A percentile compares a stretch with the other conserved stretches of the same genome.
These are phyloP conservation scores for Blastobotrys ciferrii DNA, from an alignment of 1,139 yeast species.

Conservation along the genomic window DNA sequence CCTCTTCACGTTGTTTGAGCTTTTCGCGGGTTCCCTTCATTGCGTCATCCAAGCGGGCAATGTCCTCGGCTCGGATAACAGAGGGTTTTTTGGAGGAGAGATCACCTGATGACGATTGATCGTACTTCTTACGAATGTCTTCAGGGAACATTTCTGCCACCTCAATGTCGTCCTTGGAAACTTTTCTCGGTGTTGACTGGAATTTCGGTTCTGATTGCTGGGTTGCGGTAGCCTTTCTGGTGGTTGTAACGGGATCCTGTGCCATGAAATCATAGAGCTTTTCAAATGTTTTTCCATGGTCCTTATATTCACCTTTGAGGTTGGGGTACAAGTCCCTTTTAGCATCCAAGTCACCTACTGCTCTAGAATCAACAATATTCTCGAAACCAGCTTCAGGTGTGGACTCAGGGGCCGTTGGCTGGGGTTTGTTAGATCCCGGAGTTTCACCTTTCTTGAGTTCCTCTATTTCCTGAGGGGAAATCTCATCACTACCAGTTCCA, in stretches of 20 bases:
- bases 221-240: not conserved
- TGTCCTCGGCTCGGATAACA: not conserved
- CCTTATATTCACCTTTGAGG: slow-evolving; percentile 8
- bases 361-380: not conserved
- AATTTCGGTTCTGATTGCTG: not conserved
- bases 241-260: slow-evolving; percentile 1
- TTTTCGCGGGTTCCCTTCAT: slow-evolving; percentile 46
- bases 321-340: slow-evolving; percentile 4
- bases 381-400: not conserved
- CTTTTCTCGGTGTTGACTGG: slow-evolving; percentile 4
- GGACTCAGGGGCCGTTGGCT: not conserved
- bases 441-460: not conserved
- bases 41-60: slow-evolving; percentile 36
- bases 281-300: slow-evolving; percentile 3
- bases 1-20: slow-evolving; percentile 44
- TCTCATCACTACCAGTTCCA: not conserved
- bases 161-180: slow-evolving; percentile 19
- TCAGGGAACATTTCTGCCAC: slow-evolving; percentile 24
- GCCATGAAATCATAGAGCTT: not conserved
- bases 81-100: not conserved
- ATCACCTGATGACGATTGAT: not conserved
- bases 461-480: not conserved
- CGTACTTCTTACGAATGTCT: slow-evolving; percentile 20
- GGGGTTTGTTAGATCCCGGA: not conserved
- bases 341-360: not conserved